Evolutionary conservation across 192 early-diverging fungal species (phyloP).

Genomic region (Mortierella alpina): DNA sequence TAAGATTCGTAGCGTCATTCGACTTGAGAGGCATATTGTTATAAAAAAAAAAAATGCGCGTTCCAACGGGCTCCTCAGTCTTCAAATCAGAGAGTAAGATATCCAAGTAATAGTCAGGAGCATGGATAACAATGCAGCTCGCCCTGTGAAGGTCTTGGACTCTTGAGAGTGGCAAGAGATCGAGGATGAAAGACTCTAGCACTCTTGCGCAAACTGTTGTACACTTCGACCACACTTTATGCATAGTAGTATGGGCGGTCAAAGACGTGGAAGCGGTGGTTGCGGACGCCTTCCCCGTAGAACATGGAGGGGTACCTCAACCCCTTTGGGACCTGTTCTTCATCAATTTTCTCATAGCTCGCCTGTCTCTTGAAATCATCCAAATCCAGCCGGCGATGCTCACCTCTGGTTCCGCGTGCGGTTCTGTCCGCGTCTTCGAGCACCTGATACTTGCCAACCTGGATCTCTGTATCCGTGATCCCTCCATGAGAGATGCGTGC

Average conservation of each 20-base stretch:
- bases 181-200: no score
- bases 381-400: background rate
- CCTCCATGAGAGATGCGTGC: constrained; percentile 82
- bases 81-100: no score
- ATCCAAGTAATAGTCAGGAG: no score
- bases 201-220: no score
- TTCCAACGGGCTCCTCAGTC: no score
- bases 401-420: constrained; percentile 5
- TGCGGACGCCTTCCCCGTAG: constrained; percentile 74
- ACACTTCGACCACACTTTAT: constrained; percentile 1
- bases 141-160: no score
- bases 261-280: constrained; percentile 84
- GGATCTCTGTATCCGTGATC: constrained; percentile 89
- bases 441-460: constrained; percentile 78
- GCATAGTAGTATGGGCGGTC: constrained; percentile 79
- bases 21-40: no score
- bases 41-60: no score
- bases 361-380: constrained; percentile 60
- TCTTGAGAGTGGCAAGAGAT: no score
- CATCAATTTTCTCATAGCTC: constrained; percentile 67
- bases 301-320: constrained; percentile 77
- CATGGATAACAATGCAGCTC: no score
- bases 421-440: constrained; percentile 55
- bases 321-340: constrained; percentile 62
- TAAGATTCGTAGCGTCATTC: no score